Evolutionary conservation across 2,329 filamentous ascomycete genomes (phyloP), one percentile per base, ranked within the genome.

Genomic region (Aspergillus pseudoviridinutans): DNA sequence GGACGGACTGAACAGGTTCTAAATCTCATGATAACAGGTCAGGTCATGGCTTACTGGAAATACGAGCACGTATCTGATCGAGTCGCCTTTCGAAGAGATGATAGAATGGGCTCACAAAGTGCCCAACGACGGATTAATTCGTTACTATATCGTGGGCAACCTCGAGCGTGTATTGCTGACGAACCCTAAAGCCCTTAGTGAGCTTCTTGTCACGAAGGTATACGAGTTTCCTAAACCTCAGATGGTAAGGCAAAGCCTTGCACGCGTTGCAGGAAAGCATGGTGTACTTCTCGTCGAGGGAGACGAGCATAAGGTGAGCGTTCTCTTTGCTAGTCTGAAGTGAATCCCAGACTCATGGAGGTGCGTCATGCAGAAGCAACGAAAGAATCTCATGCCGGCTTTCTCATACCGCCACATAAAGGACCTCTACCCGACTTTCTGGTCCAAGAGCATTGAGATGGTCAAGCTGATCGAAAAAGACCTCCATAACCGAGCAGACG

Each of bases 361-460:
- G 12, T 35, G 32, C 32, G 6, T 35, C 4, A 6, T 32, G 12
- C 51, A 78, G 75, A 63, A 61, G 24, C 89, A 92, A 76, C 83
- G 92, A 50, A 92, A 89, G 71, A 86, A 88, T 57, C 82, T 96
- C 20, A 85, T 88, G 76, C 91, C 91, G 0, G 90, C 91, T 1
- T 96, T 96, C 72, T 82, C 86, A n/a, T 95, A 91, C 68, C 84
- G 91, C 24, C 90, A 95, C 66, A 80, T 96, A 71, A 95, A 94
- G 70, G 84, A 93, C 58, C 77, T 96, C 14, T 94, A 95, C 66
- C 88, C 91, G 0, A 77, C 89, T 5, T 96, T 97, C 73, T 96
- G 91, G 91, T 67, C 76, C 22, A 96, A 95, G 74, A 83, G 87
- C 0, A 74, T 82, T 7, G 87, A 93, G 69, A 83, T 87, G 65